Evolutionary conservation across 2,329 filamentous ascomycete genomes (phyloP).

Genomic region (Diaporthe caulivora): DNA sequence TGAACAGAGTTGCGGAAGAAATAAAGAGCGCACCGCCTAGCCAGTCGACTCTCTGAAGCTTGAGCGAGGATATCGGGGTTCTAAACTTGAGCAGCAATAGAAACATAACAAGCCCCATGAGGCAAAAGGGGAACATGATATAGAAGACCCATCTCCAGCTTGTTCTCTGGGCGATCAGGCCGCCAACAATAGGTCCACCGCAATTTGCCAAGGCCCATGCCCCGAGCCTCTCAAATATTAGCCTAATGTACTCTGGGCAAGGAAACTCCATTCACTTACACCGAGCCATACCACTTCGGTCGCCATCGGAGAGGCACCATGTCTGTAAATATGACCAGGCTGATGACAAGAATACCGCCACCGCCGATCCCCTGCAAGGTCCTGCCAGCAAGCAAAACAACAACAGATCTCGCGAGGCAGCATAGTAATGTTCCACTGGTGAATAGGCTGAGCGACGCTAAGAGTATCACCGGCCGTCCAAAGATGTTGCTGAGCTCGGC

Average conservation of each 20-base stretch:
- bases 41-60: too few relatives aligned
- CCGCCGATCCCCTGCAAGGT: background rate
- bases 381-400: background rate
- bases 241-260: too few relatives aligned
- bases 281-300: slow-evolving; percentile 10
- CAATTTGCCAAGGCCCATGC: slow-evolving; percentile 18
- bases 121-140: background rate
- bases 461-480: background rate
- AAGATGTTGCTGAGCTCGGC: slow-evolving; percentile 8
- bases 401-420: background rate
- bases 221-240: background rate
- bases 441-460: background rate
- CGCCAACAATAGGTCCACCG: background rate
- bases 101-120: background rate
- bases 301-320: slow-evolving; percentile 4
- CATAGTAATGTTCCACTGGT: background rate
- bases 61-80: too few relatives aligned
- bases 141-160: background rate
- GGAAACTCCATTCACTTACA: background rate
- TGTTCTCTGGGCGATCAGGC: background rate
- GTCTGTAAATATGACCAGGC: slow-evolving; percentile 9
- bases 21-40: slow-evolving; percentile 20
- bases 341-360: background rate
- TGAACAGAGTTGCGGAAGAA: background rate
- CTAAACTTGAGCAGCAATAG: background rate